Evolutionary conservation across 345 rosid genomes (phyloP), one percentile per base, ranked within the genome.

Genomic region (Syzygium aromaticum): DNA sequence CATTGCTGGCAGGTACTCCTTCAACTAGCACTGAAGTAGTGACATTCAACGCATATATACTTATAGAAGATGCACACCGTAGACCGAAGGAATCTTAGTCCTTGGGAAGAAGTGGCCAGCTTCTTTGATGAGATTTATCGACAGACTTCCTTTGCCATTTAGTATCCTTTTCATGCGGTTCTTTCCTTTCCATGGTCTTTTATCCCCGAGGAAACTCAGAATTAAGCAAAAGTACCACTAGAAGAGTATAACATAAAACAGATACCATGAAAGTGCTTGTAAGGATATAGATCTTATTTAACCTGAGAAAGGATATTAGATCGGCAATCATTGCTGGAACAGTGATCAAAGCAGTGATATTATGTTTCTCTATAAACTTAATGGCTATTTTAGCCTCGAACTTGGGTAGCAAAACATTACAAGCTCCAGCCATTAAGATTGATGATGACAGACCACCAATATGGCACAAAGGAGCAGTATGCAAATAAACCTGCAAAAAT

Each of bases 401-500:
- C 92, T 95, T 96, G 14, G 98, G 96, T 25, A 92, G 86, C 77
- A 97, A 91, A 88, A 95, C 91, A 90, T 96, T 98, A 86, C 92
- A 90, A 89, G 96, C 98, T 59, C 98, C 99, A 22, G 94, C 93
- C 98, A 95, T 96, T 89, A 95, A 91, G 96, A 97, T 96, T 73
- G 98, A 98, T 33, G 98, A 96, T 33, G 98, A 97, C 56, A 96
- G 88, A 90, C 98, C 98, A 13, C 98, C 99, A 25, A 96, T 94
- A 89, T 96, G 99, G 91, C 98, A 92, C 84, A 97, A 86, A 52
- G 99, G 98, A 88, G 97, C 91, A 87, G 95, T 92, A 88, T 96
- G 99, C 92, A 97, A 91, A 88, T 96, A 96, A 85, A 97, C 97
- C 99, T 97, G 95, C 90, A 77, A 89, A 84, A 2, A 33, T 77